phyloP scores from a whole-genome alignment of 768 basidiomycete species.

The Lentinula guzmanii region DNA sequence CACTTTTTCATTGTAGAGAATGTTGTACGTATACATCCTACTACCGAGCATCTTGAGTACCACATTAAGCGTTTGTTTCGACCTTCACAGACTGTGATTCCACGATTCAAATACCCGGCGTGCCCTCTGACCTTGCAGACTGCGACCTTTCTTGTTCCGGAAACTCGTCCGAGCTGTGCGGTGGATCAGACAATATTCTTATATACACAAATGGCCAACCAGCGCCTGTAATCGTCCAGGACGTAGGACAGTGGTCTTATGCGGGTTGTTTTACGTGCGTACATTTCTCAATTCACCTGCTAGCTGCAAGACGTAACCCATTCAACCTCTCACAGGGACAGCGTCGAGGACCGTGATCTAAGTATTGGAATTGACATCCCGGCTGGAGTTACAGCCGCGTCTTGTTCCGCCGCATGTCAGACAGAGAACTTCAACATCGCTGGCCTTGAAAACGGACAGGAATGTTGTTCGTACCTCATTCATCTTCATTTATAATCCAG shows the following conservation, averaged over 20 bases:
- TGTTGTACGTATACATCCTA: constrained; percentile 27
- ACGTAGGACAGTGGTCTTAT: constrained; percentile 48
- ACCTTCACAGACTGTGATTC: constrained; percentile 53
- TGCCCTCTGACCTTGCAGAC: constrained; percentile 34
- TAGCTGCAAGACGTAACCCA: neutral
- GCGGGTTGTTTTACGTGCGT: constrained; percentile 61
- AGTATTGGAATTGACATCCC: constrained; percentile 31
- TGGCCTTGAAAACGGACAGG: constrained; percentile 39
- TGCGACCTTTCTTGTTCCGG: constrained; percentile 53
- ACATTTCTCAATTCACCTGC: neutral
- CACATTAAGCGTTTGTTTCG: neutral
- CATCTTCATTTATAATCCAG: neutral
- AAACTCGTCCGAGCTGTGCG: constrained; percentile 47
- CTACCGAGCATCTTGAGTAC: constrained; percentile 8
- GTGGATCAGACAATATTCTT: constrained; percentile 44
- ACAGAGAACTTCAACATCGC: constrained; percentile 33
- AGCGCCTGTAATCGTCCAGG: constrained; percentile 43
- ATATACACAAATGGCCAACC: constrained; percentile 49
- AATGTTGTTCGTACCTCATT: constrained; percentile 37
- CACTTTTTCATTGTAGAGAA: constrained; percentile 19
- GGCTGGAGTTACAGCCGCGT: constrained; percentile 39
- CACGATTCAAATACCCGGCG: constrained; percentile 41
- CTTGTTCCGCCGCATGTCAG: constrained; percentile 42
- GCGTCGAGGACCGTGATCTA: constrained; percentile 25
- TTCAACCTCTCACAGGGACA: constrained; percentile 22